Base-by-base conservation (phyloP, 345 rosid genomes). In the Populus alba region DNA sequence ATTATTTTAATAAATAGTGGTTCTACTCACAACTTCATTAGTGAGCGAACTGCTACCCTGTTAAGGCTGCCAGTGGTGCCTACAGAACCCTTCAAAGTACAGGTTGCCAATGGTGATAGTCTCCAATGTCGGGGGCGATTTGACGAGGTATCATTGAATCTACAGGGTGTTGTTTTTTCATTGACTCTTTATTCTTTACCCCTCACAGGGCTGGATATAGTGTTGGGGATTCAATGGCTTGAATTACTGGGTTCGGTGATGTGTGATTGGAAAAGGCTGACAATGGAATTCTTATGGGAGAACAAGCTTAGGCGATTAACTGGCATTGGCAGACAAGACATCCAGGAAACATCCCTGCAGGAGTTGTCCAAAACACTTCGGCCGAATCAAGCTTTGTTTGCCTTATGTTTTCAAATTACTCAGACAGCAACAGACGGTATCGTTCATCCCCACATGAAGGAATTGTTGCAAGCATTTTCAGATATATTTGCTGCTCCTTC, bases 381-480 rank as follows among this genome's bases (percentile, higher is more conserved):
- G 11, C 9, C 4, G 3, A 0, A 11, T 0, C 43, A 1, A 33
- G 4, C 4, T 0, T 33, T 39, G 2, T 39, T 7, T 39, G 11
- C 11, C 18, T 16, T 16, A 1, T 17, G 61, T 55, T 16, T 15
- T 3, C 61, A 16, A 16, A 1, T 15, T 16, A 0, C n/a, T 1
- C 0, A 8, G 1, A 9, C 43, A 1, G 43, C 0, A 39, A 0
- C 0, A 39, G 10, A 39, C 0, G 11, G 2, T 0, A 13, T 17
- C 8, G 7, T 15, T 22, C 18, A 7, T 8, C 43, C 43, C 0
- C 8, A 11, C 11, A 39, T 39, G 43, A 8, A 39, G 9, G 43
- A 39, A 39, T 8, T 39, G 1, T 39, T 39, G 43, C 8, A 8
- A 8, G 2, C 0, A 7, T 39, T 8, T 55, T 4, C 6, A 6